Evolutionary conservation across 2,329 filamentous ascomycete species (phyloP), one percentile per base, ranked within the genome.

Genomic region (Claviceps pazoutovae): DNA sequence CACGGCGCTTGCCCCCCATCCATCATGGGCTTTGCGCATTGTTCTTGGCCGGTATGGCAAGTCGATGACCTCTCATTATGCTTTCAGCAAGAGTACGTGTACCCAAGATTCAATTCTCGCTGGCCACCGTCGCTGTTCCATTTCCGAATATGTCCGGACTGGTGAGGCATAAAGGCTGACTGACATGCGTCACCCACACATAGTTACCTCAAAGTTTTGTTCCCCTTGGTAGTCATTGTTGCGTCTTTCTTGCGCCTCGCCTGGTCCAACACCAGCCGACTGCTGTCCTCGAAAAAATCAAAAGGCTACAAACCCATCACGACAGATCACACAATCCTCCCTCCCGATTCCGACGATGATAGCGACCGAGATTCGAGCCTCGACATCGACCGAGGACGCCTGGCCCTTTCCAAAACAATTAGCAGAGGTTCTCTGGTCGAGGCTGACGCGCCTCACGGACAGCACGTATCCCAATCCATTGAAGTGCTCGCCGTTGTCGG

Each of bases 401-500:
- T 83, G 42, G 71, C 74, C 21, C 68, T 84, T 39, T 73, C 72
- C 51, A 80, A 82, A 62, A 81, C 79, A 2, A 76, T 74, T 2
- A 82, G 78, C n/a, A 74, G 71, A 57, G 79, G 77, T 46, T 83
- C 80, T 23, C 71, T 83, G 48, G 78, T 90, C 47, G 81, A 87
- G 54, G 74, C 90, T 53, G 83, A 93, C 66, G 83, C 78, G 45
- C 93, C 93, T 1, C 74, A 78, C 8, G 88, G 79, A 44, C 84
- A 95, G 68, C 69, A 83, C 42, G 67, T 83, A 8, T 74, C 88
- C 13, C 78, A 91, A 5, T 61, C 83, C 1, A 59, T 91, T 8
- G 93, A 98, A 70, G 80, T 86, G 60, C 64, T 88, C 9, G 84
- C 85, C 30, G 77, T 96, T 37, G 65, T 83, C 50, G 86, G 78